These are phyloP conservation scores for Phaseolus lunatus DNA, from an alignment of 306 rosid species.

Conservation along the genomic window DNA sequence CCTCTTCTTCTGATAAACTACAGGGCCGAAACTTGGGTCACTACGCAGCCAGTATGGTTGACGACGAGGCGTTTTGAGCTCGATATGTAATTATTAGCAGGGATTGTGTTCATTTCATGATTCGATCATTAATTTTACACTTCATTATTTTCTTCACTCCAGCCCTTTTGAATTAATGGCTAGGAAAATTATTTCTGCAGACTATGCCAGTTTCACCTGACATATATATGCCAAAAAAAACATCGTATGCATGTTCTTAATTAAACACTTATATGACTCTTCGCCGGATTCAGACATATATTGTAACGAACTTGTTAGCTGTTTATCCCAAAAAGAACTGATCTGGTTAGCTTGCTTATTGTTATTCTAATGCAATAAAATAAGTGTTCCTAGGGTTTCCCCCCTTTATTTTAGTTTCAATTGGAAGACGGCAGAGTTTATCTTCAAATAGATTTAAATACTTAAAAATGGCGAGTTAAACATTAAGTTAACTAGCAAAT, in stretches of 20 bases:
- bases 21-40: slow-evolving; percentile 86
- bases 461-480: too few species aligned
- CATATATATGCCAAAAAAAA: neutral
- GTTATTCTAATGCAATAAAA: neutral
- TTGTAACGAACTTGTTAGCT: neutral
- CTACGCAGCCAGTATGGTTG: slow-evolving; percentile 62
- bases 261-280: neutral
- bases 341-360: neutral
- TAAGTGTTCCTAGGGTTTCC: neutral
- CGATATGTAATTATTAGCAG: slow-evolving; percentile 3
- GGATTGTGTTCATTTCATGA: slow-evolving; percentile 1
- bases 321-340: neutral
- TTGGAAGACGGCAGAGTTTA: neutral
- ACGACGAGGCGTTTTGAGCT: slow-evolving; percentile 52
- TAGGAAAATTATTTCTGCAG: neutral
- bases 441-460: neutral
- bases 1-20: slow-evolving; percentile 28
- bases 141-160: neutral
- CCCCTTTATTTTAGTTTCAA: neutral
- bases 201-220: neutral
- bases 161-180: neutral
- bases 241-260: neutral
- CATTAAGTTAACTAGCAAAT: too few species aligned
- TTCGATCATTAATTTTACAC: slow-evolving; percentile 7
- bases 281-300: neutral